Evolutionary conservation across 1,284 basidiomycete species (phyloP).

Genomic region (Ustilago sp.): DNA sequence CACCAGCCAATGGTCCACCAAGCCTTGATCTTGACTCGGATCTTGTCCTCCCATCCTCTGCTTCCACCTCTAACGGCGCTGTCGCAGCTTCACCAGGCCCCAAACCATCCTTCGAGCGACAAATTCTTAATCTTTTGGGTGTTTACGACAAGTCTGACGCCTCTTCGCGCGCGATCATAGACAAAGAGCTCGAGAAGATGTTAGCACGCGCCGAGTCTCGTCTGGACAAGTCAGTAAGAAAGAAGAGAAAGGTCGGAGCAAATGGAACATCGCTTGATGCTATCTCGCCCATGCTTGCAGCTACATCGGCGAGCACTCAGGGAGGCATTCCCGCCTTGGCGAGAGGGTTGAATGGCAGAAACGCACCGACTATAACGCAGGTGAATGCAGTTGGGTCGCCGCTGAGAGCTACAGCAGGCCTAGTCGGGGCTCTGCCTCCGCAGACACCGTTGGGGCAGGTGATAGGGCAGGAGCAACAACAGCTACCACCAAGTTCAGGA

Average conservation of each 20-base stretch:
- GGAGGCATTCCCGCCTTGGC: background rate
- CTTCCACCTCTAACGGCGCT: background rate
- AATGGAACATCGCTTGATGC: conserved; percentile 5
- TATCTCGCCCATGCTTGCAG: conserved; percentile 1
- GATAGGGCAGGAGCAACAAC: conserved; percentile 3
- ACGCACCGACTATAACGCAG: background rate
- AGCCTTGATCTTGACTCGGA: conserved; percentile 20
- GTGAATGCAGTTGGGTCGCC: conserved; percentile 18
- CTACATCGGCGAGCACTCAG: conserved; percentile 4
- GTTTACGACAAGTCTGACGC: conserved; percentile 36
- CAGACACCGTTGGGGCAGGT: conserved; percentile 24
- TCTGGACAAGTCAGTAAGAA: conserved; percentile 16
- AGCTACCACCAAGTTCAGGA: conserved; percentile 30
- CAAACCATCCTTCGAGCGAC: conserved; percentile 41
- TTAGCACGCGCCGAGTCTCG: conserved; percentile 28
- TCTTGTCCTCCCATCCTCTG: background rate
- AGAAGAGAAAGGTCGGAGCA: conserved; percentile 25
- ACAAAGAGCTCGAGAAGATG: conserved; percentile 30
- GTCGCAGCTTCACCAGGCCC: background rate
- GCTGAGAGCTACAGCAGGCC: conserved; percentile 3
- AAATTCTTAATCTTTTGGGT: conserved; percentile 39
- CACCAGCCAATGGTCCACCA: conserved; percentile 10
- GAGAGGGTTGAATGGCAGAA: conserved; percentile 21
- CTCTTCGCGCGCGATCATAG: conserved; percentile 20
- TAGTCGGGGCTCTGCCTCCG: background rate